Percentiles rank a stretch among this genome's conserved stretches.
These are phyloP conservation scores for Colletotrichum limetticola DNA, from an alignment of 2,329 filamentous ascomycete genomes.

Conservation along the genomic window DNA sequence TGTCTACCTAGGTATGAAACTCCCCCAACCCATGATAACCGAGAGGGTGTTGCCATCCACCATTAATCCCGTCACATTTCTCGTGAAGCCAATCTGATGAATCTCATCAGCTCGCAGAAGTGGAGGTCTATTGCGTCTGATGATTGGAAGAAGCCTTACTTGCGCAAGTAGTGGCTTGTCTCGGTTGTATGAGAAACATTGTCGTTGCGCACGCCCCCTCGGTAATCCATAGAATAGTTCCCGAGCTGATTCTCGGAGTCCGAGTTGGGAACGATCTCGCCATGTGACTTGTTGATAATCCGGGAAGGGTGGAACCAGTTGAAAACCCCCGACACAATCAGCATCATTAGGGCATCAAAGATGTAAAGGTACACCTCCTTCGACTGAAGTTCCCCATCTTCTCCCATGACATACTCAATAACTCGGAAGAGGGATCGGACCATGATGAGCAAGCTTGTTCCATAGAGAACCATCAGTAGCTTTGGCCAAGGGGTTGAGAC, in stretches of 20 bases:
- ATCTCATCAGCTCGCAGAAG: neutral
- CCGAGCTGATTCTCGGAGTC: neutral
- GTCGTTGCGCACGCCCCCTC: neutral
- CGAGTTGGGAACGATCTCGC: neutral
- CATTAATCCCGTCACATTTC: neutral
- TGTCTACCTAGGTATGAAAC: neutral
- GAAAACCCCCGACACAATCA: conserved; percentile 37
- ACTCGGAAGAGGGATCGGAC: conserved; percentile 53
- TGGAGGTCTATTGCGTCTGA: neutral
- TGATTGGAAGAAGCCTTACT: neutral
- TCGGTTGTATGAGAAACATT: neutral
- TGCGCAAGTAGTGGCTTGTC: neutral
- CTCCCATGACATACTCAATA: conserved; percentile 52
- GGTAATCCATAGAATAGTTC: neutral
- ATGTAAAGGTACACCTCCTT: conserved; percentile 50
- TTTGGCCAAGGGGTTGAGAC: conserved; percentile 43
- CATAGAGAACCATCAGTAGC: conserved; percentile 40
- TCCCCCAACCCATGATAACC: neutral
- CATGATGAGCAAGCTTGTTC: conserved; percentile 49
- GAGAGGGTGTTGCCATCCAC: neutral
- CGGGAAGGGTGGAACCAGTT: conserved; percentile 30
- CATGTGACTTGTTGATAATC: neutral
- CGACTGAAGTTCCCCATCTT: conserved; percentile 44
- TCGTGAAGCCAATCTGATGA: no score
- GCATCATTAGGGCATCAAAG: conserved; percentile 51